phyloP scores from a whole-genome alignment of 2,329 filamentous ascomycete genomes.

The Fonsecaea pedrosoi region DNA sequence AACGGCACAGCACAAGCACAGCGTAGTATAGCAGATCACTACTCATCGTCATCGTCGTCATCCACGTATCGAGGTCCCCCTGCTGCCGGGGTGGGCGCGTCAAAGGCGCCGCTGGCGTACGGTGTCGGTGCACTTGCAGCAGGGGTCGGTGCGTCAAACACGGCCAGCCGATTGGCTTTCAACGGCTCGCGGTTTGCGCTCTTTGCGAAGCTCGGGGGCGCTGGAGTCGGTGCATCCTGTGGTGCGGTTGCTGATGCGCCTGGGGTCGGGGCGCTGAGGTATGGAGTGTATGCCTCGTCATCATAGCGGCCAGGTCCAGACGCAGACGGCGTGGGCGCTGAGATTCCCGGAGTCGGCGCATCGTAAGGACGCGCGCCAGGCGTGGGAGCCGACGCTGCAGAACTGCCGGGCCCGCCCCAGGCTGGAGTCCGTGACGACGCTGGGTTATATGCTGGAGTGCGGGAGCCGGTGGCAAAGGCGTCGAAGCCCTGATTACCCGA shows the following conservation, averaged over 20 bases:
- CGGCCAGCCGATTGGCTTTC: slow-evolving; percentile 33
- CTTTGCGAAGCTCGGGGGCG: slow-evolving; percentile 43
- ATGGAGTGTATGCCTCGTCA: slow-evolving; percentile 55
- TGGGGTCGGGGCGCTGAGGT: slow-evolving; percentile 54
- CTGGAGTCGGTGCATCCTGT: slow-evolving; percentile 58
- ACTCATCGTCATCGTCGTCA: slow-evolving; percentile 39
- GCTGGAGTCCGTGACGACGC: slow-evolving; percentile 57
- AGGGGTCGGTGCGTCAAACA: slow-evolving; percentile 41
- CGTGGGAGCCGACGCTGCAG: slow-evolving; percentile 42
- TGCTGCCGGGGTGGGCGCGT: slow-evolving; percentile 52
- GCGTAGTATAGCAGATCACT: slow-evolving; percentile 1
- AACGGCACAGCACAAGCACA: background rate
- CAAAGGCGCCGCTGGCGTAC: slow-evolving; percentile 52
- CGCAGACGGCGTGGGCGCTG: slow-evolving; percentile 73
- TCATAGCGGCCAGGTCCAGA: slow-evolving; percentile 54
- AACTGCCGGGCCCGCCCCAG: slow-evolving; percentile 44
- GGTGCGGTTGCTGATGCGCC: slow-evolving; percentile 52
- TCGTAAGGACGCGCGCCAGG: slow-evolving; percentile 63
- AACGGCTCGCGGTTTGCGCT: slow-evolving; percentile 37
- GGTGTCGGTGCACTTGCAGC: slow-evolving; percentile 64
- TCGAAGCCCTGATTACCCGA: slow-evolving; percentile 73
- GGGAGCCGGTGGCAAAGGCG: slow-evolving; percentile 71
- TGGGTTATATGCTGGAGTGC: slow-evolving; percentile 77
- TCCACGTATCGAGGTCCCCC: slow-evolving; percentile 41
- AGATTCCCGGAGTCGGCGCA: slow-evolving; percentile 73